Evolutionary conservation across 768 basidiomycete genomes (phyloP).

Genomic region (Suillus paluster): DNA sequence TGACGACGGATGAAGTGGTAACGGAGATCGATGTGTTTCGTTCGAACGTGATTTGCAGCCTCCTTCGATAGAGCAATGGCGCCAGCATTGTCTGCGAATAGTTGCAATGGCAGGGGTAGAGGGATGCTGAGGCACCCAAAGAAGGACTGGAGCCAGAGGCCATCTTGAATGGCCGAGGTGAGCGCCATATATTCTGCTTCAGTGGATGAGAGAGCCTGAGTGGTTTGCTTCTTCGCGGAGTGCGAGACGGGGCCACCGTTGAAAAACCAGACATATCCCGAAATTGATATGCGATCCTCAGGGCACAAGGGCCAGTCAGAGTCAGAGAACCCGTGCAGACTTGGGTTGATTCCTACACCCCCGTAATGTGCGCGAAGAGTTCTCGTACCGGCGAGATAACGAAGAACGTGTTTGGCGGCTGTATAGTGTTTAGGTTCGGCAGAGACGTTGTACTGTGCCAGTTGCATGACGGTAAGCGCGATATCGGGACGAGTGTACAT

Average conservation of each 20-base stretch:
- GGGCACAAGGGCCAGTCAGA: slow-evolving; percentile 17
- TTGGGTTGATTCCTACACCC: not conserved
- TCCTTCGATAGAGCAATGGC: not conserved
- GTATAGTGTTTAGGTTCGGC: slow-evolving; percentile 29
- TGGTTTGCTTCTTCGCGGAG: slow-evolving; percentile 17
- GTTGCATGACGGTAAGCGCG: slow-evolving; percentile 30
- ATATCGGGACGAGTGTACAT: slow-evolving; percentile 40
- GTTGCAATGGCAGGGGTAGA: no score
- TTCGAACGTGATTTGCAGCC: not conserved
- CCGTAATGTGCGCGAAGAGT: slow-evolving; percentile 15
- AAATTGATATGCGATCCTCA: slow-evolving; percentile 12
- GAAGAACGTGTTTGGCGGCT: slow-evolving; percentile 28
- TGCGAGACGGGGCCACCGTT: slow-evolving; percentile 18
- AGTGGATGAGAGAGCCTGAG: slow-evolving; percentile 22
- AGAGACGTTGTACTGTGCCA: slow-evolving; percentile 35
- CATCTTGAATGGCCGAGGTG: not conserved
- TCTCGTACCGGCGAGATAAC: slow-evolving; percentile 29
- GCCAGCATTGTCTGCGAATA: not conserved
- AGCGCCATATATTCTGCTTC: slow-evolving; percentile 30
- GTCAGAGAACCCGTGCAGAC: slow-evolving; percentile 9
- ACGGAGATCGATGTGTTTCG: not conserved
- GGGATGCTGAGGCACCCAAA: not conserved
- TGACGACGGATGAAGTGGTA: not conserved
- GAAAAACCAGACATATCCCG: slow-evolving; percentile 27
- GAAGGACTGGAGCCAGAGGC: not conserved